A percentile compares a stretch with the other conserved stretches of the same genome.
Evolutionary conservation across 192 early-diverging fungal genomes (phyloP).

Genomic region (Coemansia sp.): DNA sequence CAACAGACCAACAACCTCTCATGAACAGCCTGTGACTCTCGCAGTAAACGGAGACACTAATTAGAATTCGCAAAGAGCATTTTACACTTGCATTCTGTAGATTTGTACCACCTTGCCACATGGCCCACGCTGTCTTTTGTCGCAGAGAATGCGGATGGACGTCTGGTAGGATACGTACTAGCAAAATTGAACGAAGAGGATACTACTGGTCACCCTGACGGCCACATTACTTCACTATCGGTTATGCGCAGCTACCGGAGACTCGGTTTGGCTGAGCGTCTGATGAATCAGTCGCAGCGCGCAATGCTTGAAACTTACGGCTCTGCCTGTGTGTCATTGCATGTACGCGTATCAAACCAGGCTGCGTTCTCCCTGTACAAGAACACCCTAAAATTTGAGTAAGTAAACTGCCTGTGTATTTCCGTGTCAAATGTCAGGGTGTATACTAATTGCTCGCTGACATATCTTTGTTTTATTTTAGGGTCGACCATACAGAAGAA

Average conservation of each 20-base stretch:
- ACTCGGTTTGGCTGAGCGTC: constrained; percentile 93
- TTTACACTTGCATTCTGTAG: constrained; percentile 21
- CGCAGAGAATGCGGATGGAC: constrained; percentile 88
- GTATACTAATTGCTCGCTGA: not conserved
- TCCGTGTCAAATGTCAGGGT: not conserved
- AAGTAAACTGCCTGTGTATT: constrained; percentile 1
- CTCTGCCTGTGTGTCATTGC: constrained; percentile 87
- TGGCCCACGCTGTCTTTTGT: constrained; percentile 96
- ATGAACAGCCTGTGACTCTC: not conserved
- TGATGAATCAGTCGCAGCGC: constrained; percentile 86
- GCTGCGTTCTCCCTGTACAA: constrained; percentile 93
- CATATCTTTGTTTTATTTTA: constrained; percentile 36
- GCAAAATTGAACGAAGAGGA: constrained; percentile 97
- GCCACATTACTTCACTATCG: constrained; percentile 96
- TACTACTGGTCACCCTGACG: constrained; percentile 68
- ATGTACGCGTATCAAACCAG: constrained; percentile 91
- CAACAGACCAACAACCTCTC: constrained; percentile 41
- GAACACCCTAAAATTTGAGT: constrained; percentile 85
- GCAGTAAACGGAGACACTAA: not conserved
- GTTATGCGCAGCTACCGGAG: constrained; percentile 97
- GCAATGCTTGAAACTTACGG: constrained; percentile 89
- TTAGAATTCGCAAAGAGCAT: not conserved
- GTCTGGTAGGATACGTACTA: constrained; percentile 96
- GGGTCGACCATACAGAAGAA: constrained; percentile 83
- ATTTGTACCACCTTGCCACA: constrained; percentile 76